Conservation (phyloP, 495 filamentous ascomycete genomes). For the Penicillium herquei region DNA sequence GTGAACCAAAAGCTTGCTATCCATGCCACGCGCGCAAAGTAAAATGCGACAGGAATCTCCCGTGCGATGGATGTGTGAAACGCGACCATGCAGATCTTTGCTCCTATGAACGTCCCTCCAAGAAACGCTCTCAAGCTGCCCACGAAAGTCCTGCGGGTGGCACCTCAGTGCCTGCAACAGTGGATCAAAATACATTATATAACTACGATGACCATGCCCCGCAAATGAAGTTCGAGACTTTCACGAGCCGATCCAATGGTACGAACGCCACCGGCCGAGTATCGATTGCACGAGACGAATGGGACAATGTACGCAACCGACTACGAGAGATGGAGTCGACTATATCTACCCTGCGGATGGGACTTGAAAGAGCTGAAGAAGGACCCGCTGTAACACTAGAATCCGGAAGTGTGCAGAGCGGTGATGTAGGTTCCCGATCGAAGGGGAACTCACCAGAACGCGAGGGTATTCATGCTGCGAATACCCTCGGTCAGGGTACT, state of each 20-base stretch:
- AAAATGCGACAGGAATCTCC: constrained; percentile 71
- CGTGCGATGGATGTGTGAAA: constrained; percentile 72
- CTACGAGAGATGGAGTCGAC: constrained; percentile 45
- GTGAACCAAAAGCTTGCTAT: constrained; percentile 62
- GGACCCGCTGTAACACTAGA: constrained; percentile 25
- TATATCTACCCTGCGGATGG: constrained; percentile 39
- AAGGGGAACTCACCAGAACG: constrained; percentile 44
- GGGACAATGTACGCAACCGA: constrained; percentile 45
- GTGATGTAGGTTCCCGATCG: constrained; percentile 47
- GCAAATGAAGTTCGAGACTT: constrained; percentile 30
- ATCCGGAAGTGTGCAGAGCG: constrained; percentile 58
- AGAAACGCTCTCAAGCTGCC: constrained; percentile 43
- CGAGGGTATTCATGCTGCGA: constrained; percentile 54
- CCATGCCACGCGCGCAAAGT: constrained; percentile 73
- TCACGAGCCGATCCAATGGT: constrained; percentile 19
- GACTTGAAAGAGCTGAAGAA: constrained; percentile 41
- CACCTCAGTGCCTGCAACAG: constrained; percentile 12
- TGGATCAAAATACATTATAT: constrained; percentile 21
- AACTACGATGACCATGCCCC: constrained; percentile 21
- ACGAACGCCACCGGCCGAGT: constrained; percentile 27
- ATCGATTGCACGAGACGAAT: constrained; percentile 46
- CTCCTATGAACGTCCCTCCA: constrained; percentile 68
- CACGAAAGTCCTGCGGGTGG: constrained; percentile 26
- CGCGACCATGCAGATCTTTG: constrained; percentile 69
- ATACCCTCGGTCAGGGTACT: constrained; percentile 53